Conservation (phyloP, 768 basidiomycete genomes). For the Leccinum longicurvipes region DNA sequence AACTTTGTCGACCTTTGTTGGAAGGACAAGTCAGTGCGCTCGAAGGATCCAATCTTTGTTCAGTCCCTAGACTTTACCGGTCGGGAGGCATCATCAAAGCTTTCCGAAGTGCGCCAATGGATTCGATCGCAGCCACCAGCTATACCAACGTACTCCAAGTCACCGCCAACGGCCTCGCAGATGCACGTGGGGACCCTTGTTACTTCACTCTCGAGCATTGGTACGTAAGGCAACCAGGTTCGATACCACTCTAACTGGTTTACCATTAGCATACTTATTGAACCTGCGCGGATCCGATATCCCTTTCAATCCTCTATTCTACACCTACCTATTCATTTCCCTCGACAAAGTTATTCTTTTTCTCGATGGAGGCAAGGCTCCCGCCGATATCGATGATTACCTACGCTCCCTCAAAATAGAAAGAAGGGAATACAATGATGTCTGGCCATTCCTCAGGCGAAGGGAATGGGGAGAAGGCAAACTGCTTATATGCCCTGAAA, state of each 20-base stretch:
- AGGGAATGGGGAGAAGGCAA: slow-evolving; percentile 81
- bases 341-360: slow-evolving; percentile 66
- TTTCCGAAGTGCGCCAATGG: slow-evolving; percentile 69
- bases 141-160: slow-evolving; percentile 59
- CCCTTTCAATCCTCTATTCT: slow-evolving; percentile 90
- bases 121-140: slow-evolving; percentile 58
- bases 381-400: slow-evolving; percentile 55
- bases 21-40: slow-evolving; percentile 71
- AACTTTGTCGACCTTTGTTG: slow-evolving; percentile 83
- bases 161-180: slow-evolving; percentile 56
- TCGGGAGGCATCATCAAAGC: slow-evolving; percentile 63
- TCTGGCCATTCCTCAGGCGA: slow-evolving; percentile 75
- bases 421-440: slow-evolving; percentile 64
- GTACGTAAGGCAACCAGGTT: slow-evolving; percentile 35
- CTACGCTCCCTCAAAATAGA: slow-evolving; percentile 56
- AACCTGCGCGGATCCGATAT: slow-evolving; percentile 91
- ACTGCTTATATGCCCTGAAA: slow-evolving; percentile 69
- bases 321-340: slow-evolving; percentile 77
- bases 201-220: slow-evolving; percentile 67
- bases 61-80: slow-evolving; percentile 73
- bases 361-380: slow-evolving; percentile 66
- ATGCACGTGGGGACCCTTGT: slow-evolving; percentile 66
- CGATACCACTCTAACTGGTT: slow-evolving; percentile 1
- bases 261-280: slow-evolving; percentile 67
- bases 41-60: slow-evolving; percentile 59